Evolutionary conservation across 164 flowering plant species (phyloP), one percentile per base, ranked within the genome.

Genomic region (Vitis rotundifolia): DNA sequence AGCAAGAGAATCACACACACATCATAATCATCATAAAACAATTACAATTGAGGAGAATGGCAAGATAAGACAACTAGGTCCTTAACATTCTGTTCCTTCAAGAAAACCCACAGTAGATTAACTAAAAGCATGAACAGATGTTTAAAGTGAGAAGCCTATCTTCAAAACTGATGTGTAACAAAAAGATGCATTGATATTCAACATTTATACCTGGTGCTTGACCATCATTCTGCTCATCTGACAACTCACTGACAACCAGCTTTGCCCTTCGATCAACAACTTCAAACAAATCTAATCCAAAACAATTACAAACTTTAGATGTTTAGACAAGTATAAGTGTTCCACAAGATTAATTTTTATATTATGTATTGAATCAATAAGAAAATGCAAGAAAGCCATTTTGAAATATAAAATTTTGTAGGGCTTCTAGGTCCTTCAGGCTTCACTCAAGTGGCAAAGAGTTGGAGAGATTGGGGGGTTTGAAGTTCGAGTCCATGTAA

Each of bases 251-350:
- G 14, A 81, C 99, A 50, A 88, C 99, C 73, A 88, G 85, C 87
- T 93, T 96, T 68, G 99, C 99, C 76, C 87, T 84, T 70, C 98
- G 88, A 79, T 96, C 99, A 49, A 96, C 97, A 59, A 91, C 97
- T 84, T 96, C 99, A 67, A 96, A 88, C 73, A 96, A 77, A 87
- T 85, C 99, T 96, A 79, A 62, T 61, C 19, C 48, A 68, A 63
- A 70, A 60, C 14, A 59, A 12, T 44, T n/a, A 59, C 5, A 11
- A 52, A 72, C 50, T 13, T 37, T 47, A 11, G 16, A 49, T 22
- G 54, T 53, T 9, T 54, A 3, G 3, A 60, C 13, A n/a, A 60
- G 63, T 8, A 26, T 31, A 62, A 31, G 37, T 15, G 26, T 22
- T 22, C 26, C 26, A 22, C 26, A 1, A 22, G 50, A 49, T 11